Conservation (phyloP, 2,329 filamentous ascomycete species). For the Sarocladiaceae sp. region DNA sequence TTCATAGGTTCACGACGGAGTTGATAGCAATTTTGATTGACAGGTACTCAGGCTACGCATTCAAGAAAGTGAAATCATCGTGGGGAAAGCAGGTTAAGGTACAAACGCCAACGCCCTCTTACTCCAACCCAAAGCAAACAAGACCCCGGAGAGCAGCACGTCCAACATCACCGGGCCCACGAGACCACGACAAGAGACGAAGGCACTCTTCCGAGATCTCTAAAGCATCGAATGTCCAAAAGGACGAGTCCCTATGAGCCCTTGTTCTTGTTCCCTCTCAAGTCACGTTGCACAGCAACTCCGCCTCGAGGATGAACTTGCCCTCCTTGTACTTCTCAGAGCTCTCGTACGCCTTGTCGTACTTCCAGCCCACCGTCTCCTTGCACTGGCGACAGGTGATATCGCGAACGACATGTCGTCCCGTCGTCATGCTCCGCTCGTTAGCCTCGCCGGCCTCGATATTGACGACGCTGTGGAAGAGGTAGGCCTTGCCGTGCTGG, state of each 20-base stretch:
- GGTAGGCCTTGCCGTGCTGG: conserved; percentile 95
- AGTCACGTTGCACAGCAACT: conserved; percentile 75
- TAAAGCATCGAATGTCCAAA: too few relatives aligned
- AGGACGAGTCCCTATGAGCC: too few relatives aligned
- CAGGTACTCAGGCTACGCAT: too few relatives aligned
- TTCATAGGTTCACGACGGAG: too few relatives aligned
- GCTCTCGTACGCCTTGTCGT: conserved; percentile 90
- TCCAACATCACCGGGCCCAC: too few relatives aligned
- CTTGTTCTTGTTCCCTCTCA: conserved; percentile 21
- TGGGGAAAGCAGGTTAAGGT: too few relatives aligned
- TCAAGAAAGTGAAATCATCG: too few relatives aligned
- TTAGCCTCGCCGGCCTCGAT: conserved; percentile 74
- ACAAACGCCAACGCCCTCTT: too few relatives aligned
- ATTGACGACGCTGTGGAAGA: conserved; percentile 94
- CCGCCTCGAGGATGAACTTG: conserved; percentile 93
- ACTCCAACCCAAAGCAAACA: too few relatives aligned
- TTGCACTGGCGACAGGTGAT: conserved; percentile 88
- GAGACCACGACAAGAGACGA: conserved; percentile 1
- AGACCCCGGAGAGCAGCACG: too few relatives aligned
- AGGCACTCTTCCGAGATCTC: too few relatives aligned
- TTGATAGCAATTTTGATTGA: too few relatives aligned
- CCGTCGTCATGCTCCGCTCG: conserved; percentile 97
- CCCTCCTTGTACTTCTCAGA: conserved; percentile 98
- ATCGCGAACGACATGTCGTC: conserved; percentile 87
- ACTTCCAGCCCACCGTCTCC: conserved; percentile 95